Evolutionary conservation across 371 early-diverging fungal genomes (phyloP), one percentile per base, ranked within the genome.

Genomic region (Modicella reniformis): DNA sequence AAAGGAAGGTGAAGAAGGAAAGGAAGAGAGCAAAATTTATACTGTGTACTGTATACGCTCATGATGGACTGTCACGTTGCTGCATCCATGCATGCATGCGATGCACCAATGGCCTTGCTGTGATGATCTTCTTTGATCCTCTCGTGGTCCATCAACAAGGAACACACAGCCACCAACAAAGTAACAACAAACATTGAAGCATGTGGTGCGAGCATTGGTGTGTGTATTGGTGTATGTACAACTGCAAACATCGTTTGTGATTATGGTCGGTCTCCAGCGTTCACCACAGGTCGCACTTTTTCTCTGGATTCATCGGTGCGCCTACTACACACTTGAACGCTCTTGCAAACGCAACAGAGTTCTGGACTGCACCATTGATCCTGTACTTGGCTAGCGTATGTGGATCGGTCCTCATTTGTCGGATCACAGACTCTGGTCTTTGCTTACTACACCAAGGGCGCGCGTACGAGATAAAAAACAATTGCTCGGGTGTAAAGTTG

Each of bases 361-460:
- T 92, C 56, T 81, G 81, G 21, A 91, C 60, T 8, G 85, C 89
- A 30, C 89, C 91, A 51, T 88, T 90, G 44, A 92, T 90, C 52
- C 94, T 73, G 80, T 83, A 84, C 12, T 73, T 52, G 55, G 83
- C 81, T 5, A 92, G 91, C 13, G 90, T 79, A 72, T 88, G 85
- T 9, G 71, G 62, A 40, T 82, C 82, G 26, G 75, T 80, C 28
- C 70, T 61, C 44, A 85, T 49, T 61, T 81, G 63, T 26, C 84
- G 75, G 10, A 85, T 54, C 7, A 65, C 73, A 29, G 66, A 65
- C 40, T 82, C 82, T 12, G 80, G 72, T 13, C 83, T 74, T 34
- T 70, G 72, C 47, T 84, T 86, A 13, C 80, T 75, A 74, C 90
- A 90, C 80, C 84, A 85, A 37, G 80, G 76, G 34, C 86, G 71